Evolutionary conservation across 345 rosid species (phyloP).

Genomic region (Turnera subulata): DNA sequence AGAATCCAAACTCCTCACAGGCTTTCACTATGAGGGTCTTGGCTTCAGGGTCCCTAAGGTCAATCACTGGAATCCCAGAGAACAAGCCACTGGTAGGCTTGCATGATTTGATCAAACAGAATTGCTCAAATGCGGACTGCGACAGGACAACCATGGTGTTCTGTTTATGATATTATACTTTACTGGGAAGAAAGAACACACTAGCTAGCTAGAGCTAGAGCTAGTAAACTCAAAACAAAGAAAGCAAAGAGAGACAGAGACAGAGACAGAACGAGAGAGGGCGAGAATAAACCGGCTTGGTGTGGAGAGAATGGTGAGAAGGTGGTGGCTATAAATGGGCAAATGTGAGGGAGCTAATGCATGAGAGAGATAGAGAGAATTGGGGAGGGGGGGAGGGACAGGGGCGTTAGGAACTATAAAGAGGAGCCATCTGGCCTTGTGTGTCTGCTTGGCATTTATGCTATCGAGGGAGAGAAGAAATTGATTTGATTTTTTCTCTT

Average conservation of each 20-base stretch:
- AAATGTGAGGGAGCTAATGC: constrained; percentile 15
- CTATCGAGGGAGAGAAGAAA: constrained; percentile 18
- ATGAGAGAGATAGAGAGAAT: constrained; percentile 10
- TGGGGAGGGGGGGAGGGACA: constrained; percentile 7
- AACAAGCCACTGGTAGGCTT: constrained; percentile 32
- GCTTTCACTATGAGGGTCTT: constrained; percentile 46
- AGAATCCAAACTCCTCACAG: constrained; percentile 72
- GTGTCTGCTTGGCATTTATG: constrained; percentile 24
- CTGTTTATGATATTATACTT: not conserved
- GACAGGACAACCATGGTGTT: constrained; percentile 65
- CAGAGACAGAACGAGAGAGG: not conserved
- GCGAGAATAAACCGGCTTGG: not conserved
- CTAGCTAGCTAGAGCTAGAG: too few species aligned
- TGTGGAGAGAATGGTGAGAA: not conserved
- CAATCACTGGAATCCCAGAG: constrained; percentile 51
- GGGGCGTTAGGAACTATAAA: constrained; percentile 35
- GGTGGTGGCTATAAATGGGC: constrained; percentile 13
- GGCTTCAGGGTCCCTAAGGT: constrained; percentile 61
- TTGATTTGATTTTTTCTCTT: constrained; percentile 2
- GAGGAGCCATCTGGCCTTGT: constrained; percentile 36
- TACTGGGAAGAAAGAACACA: too few species aligned
- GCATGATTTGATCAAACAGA: constrained; percentile 56
- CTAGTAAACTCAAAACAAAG: constrained; percentile 3
- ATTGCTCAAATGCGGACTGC: constrained; percentile 49
- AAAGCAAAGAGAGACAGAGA: not conserved